A percentile compares a stretch with the other conserved stretches of the same genome.
Conservation (phyloP, 345 rosid genomes). For the Populus deltoides region DNA sequence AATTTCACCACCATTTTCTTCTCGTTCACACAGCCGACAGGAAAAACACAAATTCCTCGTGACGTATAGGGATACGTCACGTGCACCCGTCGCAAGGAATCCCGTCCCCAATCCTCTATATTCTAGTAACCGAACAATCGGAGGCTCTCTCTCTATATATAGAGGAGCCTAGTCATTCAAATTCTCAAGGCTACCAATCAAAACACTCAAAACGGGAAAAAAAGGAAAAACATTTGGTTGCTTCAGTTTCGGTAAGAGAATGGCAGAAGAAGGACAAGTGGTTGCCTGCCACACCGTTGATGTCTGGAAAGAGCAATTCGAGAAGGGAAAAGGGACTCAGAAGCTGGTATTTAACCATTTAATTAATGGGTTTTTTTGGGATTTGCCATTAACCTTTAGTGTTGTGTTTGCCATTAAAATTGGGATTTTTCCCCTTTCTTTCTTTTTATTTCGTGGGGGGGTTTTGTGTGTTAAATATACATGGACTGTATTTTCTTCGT, state of each 20-base stretch:
- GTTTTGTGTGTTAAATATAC: neutral
- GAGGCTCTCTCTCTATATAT: neutral
- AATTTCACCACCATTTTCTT: too few relatives aligned
- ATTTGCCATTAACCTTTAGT: neutral
- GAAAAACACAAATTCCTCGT: neutral
- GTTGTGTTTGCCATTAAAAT: neutral
- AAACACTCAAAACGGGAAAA: neutral
- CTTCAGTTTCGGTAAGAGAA: neutral
- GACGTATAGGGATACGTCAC: constrained; percentile 1
- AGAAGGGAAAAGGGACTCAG: constrained; percentile 17
- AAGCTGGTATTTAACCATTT: constrained; percentile 21
- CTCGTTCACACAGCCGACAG: neutral
- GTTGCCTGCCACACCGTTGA: constrained; percentile 34
- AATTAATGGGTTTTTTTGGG: too few relatives aligned
- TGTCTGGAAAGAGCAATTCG: constrained; percentile 28
- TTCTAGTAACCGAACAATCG: neutral
- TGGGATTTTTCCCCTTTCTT: neutral
- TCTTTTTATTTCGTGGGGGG: too few relatives aligned
- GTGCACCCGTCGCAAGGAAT: neutral
- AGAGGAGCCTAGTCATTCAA: neutral
- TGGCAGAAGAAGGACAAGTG: constrained; percentile 35
- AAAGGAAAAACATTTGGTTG: fast-evolving
- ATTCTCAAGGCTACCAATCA: neutral
- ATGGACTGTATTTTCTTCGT: neutral
- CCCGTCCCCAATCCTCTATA: neutral